These are phyloP conservation scores for Pelargonium myrrhifolium DNA, from an alignment of 441 rosid genomes.

Conservation along the genomic window DNA sequence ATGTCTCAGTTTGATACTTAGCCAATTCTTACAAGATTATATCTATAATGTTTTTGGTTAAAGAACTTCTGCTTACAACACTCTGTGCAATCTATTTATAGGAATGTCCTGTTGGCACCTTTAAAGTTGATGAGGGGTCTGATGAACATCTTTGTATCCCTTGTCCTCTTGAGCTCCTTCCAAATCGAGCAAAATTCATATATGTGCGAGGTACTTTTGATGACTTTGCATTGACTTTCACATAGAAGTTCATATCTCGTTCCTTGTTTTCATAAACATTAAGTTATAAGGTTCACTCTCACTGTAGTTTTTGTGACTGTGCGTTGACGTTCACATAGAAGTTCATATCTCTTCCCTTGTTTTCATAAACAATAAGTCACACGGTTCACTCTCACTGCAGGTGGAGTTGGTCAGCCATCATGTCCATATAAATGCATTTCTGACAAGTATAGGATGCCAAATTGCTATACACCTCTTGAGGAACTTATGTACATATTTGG, in stretches of 20 bases:
- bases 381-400: slow-evolving; percentile 35
- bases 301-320: slow-evolving; percentile 32
- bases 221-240: slow-evolving; percentile 1
- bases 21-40: neutral
- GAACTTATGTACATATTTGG: slow-evolving; percentile 86
- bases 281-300: too few relatives aligned
- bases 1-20: neutral
- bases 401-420: slow-evolving; percentile 58
- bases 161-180: slow-evolving; percentile 76
- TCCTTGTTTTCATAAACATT: neutral
- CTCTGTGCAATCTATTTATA: slow-evolving; percentile 23
- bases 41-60: neutral
- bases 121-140: slow-evolving; percentile 78
- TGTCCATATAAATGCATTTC: slow-evolving; percentile 93
- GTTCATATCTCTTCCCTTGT: neutral
- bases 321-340: neutral
- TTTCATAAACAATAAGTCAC: neutral
- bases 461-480: slow-evolving; percentile 93
- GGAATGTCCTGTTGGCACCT: slow-evolving; percentile 99
- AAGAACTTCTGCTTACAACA: neutral
- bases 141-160: slow-evolving; percentile 72
- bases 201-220: slow-evolving; percentile 65
- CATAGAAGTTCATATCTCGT: neutral
- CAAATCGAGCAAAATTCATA: slow-evolving; percentile 70
- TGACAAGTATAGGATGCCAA: slow-evolving; percentile 89